Evolutionary conservation across 2,329 filamentous ascomycete genomes (phyloP).

Genomic region (Coniochaeta hoffmannii): DNA sequence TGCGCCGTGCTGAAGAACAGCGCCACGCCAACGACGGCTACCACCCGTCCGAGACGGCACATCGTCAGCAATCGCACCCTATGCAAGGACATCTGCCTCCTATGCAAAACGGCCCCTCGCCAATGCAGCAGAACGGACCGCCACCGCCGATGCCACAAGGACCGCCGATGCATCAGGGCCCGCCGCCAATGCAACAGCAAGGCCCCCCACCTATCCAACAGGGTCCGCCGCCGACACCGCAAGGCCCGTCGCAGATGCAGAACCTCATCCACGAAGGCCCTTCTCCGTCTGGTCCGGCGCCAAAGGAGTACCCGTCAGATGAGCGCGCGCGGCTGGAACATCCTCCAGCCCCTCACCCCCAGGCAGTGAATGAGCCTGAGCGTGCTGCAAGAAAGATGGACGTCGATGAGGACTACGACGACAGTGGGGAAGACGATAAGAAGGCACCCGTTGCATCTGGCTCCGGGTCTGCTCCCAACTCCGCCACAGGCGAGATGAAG

Average conservation of each 20-base stretch:
- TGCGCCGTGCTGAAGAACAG: slow-evolving; percentile 49
- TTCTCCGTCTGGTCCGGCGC: slow-evolving; percentile 34
- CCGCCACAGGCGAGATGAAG: slow-evolving; percentile 44
- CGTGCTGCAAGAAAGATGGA: slow-evolving; percentile 89
- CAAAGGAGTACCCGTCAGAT: slow-evolving; percentile 46
- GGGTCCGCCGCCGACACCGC: slow-evolving; percentile 42
- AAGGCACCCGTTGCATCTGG: slow-evolving; percentile 34
- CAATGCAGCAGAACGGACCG: slow-evolving; percentile 34
- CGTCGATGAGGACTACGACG: slow-evolving; percentile 95
- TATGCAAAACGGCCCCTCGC: slow-evolving; percentile 47
- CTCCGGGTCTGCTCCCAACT: slow-evolving; percentile 34
- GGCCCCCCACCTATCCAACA: neutral
- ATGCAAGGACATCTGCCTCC: slow-evolving; percentile 53
- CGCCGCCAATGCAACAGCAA: slow-evolving; percentile 38
- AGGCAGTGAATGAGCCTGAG: slow-evolving; percentile 64
- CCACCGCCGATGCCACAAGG: slow-evolving; percentile 24
- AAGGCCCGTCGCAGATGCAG: slow-evolving; percentile 48
- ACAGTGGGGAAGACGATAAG: slow-evolving; percentile 82
- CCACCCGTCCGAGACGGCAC: slow-evolving; percentile 86
- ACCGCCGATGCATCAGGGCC: neutral
- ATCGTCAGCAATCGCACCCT: slow-evolving; percentile 63
- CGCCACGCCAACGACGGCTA: slow-evolving; percentile 72
- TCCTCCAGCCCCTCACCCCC: slow-evolving; percentile 31
- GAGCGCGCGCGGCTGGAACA: slow-evolving; percentile 48
- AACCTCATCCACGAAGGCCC: slow-evolving; percentile 43